A percentile compares a stretch with the other conserved stretches of the same genome.
Evolutionary conservation across 495 filamentous ascomycete species (phyloP).

Genomic region (Xylaria nigripes): DNA sequence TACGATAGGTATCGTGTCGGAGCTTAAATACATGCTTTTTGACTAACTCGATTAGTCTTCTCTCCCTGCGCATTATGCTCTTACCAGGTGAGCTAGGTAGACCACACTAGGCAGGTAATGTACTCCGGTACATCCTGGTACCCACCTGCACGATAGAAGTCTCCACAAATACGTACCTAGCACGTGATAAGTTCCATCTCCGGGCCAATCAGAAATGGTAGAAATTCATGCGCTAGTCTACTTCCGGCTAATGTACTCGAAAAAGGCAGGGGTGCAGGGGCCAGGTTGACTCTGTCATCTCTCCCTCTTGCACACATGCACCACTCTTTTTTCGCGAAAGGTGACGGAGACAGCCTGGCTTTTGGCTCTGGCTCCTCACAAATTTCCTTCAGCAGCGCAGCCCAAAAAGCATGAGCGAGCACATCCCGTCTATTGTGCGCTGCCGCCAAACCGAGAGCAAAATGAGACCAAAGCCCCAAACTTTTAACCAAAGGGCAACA

Average conservation of each 20-base stretch:
- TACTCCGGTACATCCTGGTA: background rate
- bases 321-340: constrained; percentile 16
- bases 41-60: too few relatives aligned
- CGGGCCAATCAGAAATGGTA: constrained; percentile 2
- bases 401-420: constrained; percentile 16
- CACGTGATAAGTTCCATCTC: background rate
- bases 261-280: constrained; percentile 6
- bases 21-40: too few relatives aligned
- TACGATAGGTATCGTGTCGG: too few relatives aligned
- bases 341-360: constrained; percentile 16
- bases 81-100: too few relatives aligned
- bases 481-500: constrained; percentile 24
- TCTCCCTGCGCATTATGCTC: too few relatives aligned
- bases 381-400: constrained; percentile 17
- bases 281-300: constrained; percentile 16
- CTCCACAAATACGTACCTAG: background rate
- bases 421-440: constrained; percentile 21
- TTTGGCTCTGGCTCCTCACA: constrained; percentile 17
- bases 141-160: background rate
- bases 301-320: constrained; percentile 11
- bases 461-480: constrained; percentile 30
- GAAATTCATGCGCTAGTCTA: background rate
- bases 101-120: background rate
- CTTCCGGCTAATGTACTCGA: background rate
- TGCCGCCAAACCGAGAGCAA: constrained; percentile 19